Evolutionary conservation across 169 alveolate genomes (phyloP), one percentile per base, ranked within the genome.

Genomic region (Plasmodium sp.): DNA sequence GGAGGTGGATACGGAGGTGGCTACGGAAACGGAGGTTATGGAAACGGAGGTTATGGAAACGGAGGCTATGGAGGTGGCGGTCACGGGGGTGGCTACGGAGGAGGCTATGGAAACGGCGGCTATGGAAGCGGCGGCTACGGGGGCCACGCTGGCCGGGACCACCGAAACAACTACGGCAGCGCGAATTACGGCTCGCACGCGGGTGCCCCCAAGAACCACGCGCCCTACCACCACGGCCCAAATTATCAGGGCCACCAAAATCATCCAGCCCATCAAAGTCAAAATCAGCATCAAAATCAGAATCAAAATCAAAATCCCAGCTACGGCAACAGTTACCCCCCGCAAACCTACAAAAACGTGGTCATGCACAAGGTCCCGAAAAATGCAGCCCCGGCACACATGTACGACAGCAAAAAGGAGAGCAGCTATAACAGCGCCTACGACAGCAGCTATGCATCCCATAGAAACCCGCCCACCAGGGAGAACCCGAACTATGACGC

Each of bases 241-340:
- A 86, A 86, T 36, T 79, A 75, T 22, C 84, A 14, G 22, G 16
- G 22, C 62, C 62, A 51, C 62, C 62, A 51, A 51, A 51, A 51
- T 51, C 62, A 51, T 51, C 62, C 14, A 16, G 62, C 62, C 18
- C 16, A 51, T 51, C 62, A 51, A 51, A 51, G 16, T 48, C 58
- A 84, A 72, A 73, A 22, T 22, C 27, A 22, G 27, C 0, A 22
- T 22, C 0, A 22, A 51, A 51, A 22, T 22, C 27, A 22, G 27
- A 22, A 22, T 22, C 0, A 22, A 51, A 51, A 51, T 48, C 58
- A 84, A 72, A 73, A 84, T 33, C 27, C 79, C 22, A 75, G 31
- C 77, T 86, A 86, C 71, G 81, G 71, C n/a, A 77, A 86, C 45
- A 86, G 56, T 56, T 86, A 71, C 36, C 81, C 93, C 3, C 62